phyloP scores from a whole-genome alignment of 176 grass and related monocot species.

The Alloteropsis semialata region DNA sequence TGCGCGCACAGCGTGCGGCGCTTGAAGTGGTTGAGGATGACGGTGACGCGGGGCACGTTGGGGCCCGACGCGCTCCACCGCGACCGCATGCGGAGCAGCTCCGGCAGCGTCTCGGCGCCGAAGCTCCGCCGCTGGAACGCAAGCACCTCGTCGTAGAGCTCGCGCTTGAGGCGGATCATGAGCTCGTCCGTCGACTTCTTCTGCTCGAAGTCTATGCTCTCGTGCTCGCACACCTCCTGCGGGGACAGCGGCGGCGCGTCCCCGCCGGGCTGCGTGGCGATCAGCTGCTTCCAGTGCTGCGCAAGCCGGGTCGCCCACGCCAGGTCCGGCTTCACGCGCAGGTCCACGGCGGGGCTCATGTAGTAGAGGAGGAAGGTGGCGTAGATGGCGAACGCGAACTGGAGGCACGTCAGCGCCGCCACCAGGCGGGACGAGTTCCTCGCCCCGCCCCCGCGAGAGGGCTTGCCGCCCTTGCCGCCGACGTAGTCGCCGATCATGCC shows the following conservation, averaged over 20 bases:
- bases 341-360: slow-evolving; percentile 92
- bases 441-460: neutral
- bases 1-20: slow-evolving; percentile 88
- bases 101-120: slow-evolving; percentile 73
- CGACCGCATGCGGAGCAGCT: slow-evolving; percentile 69
- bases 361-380: slow-evolving; percentile 98
- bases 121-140: slow-evolving; percentile 56
- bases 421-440: slow-evolving; percentile 65
- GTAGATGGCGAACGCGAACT: slow-evolving; percentile 88
- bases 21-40: slow-evolving; percentile 98
- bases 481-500: slow-evolving; percentile 64
- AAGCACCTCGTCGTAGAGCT: slow-evolving; percentile 84
- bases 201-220: slow-evolving; percentile 91
- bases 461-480: slow-evolving; percentile 34
- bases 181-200: slow-evolving; percentile 77
- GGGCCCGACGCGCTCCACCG: slow-evolving; percentile 34
- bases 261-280: slow-evolving; percentile 19
- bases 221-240: slow-evolving; percentile 78
- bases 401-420: slow-evolving; percentile 65
- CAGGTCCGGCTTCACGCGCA: slow-evolving; percentile 70
- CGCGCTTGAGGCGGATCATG: slow-evolving; percentile 85
- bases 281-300: slow-evolving; percentile 75
- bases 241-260: slow-evolving; percentile 19
- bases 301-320: slow-evolving; percentile 77
- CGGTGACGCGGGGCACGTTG: slow-evolving; percentile 55